Conservation (phyloP, 106 monocot species). For the Alisma plantagoaquatica region DNA sequence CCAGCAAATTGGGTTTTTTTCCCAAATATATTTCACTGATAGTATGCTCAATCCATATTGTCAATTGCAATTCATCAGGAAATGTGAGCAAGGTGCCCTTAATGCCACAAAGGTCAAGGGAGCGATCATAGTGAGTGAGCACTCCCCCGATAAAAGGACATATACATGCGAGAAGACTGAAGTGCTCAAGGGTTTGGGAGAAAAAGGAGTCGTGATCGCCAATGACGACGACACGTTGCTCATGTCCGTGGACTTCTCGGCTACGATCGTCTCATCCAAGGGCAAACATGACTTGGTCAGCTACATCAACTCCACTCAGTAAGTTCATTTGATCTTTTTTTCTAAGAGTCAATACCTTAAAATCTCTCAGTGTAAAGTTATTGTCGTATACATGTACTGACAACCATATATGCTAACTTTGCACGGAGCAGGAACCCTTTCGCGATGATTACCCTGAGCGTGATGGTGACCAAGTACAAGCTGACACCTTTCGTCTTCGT, state of each 20-base stretch:
- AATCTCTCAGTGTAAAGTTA: too few species aligned
- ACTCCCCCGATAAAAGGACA: conserved; percentile 10
- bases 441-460: conserved; percentile 54
- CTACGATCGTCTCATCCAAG: conserved; percentile 30
- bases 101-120: conserved; percentile 44
- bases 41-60: too few species aligned
- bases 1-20: too few species aligned
- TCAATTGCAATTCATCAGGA: too few species aligned
- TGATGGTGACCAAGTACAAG: conserved; percentile 38
- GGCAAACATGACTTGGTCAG: conserved; percentile 27
- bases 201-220: conserved; percentile 37
- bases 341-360: too few species aligned
- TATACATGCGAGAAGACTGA: conserved; percentile 13
- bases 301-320: conserved; percentile 77
- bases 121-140: conserved; percentile 61
- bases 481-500: conserved; percentile 69
- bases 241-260: conserved; percentile 27
- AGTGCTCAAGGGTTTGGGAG: conserved; percentile 29
- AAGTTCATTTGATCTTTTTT: too few species aligned
- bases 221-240: conserved; percentile 20
- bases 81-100: conserved; percentile 41
- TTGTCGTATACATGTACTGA: too few species aligned
- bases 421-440: conserved; percentile 60
- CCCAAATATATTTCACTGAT: too few species aligned
- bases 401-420: too few species aligned